Base-by-base conservation (phyloP, 2,329 filamentous ascomycete genomes). In the Penicillium sp. region DNA sequence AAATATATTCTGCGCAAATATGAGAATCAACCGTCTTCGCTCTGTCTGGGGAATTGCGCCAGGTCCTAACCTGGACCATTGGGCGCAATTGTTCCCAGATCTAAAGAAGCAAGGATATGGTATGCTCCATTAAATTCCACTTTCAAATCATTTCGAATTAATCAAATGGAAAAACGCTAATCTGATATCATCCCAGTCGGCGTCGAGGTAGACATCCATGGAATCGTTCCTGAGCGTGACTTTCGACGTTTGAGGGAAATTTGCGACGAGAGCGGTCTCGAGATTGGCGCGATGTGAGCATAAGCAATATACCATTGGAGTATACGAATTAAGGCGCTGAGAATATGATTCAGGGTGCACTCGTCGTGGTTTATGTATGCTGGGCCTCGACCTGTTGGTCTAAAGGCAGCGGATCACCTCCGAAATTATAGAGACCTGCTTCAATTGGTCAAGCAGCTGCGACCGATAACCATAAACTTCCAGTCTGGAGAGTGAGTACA, bases 101-200 rank as follows among this genome's bases (percentile, higher is more conserved):
- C 60, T 66, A n/a, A 72, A 72, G 49, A 51, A 47, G 10, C 63
- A 71, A 30, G 69, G 69, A 26, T 72, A 72, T 38, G 58, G 68
- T 71, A 62, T 12, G 59, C 12, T 37, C 55, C 8, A 0, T 10
- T 7, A 2, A 13, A 12, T 45, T 24, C 24, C 13, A 12, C 19
- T 5, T 3, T 9, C 0, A 35, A 26, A 15, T 22, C n/a, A 28
- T 40, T 26, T 9, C 3, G 8, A 15, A 17, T 8, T 5, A 40
- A 40, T 40, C 15, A n/a, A 40, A 7, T 28, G 17, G n/a, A n/a
- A 40, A 1, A 19, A 12, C 26, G n/a, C 51, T 54, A 42, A 57
- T 38, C 15, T 37, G 4, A 47, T 24, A 22, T 17, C n/a, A 1
- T 19, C 3, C 40, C 9, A 70, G 70, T 45, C 19, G 69, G 65